Base-by-base conservation (phyloP, 768 basidiomycete species). In the Kwoniella sp. region DNA sequence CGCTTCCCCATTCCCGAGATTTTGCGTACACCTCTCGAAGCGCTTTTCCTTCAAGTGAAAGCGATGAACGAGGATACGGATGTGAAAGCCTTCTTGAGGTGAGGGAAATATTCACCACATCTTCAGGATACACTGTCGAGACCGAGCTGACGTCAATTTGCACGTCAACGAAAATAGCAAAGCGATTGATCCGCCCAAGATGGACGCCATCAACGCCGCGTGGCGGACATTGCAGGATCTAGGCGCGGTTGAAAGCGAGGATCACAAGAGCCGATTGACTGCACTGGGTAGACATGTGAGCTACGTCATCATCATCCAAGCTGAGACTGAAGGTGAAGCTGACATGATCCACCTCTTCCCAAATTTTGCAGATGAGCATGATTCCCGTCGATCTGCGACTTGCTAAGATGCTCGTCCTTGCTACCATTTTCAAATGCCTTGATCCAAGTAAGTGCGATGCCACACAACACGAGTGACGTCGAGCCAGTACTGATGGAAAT, bases 371-470 rank as follows among this genome's bases (percentile, higher is more conserved):
- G 13, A 70, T 92, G 90, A 84, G 90, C 1, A 84, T 88, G 80
- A 83, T 96, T n/a, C 93, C 93, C 0, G 82, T 95, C 15, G 94
- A 97, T 79, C 82, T 94, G 10, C 85, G 91, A 44, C 84, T 97
- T 26, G 91, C 87, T 8, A 97, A 96, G 90, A 94, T 97, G 90
- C 85, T 97, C 24, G 85, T 96, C 7, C 82, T 96, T 0, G 92
- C 86, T 0, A 85, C 88, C 5, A 85, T 94, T 50, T 93, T 97
- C 82, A 85, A 85, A 68, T 94, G 92, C 69, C 80, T 95, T 9
- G 87, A 86, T 58, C 90, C 91, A 1, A 61, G 69, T 71, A 15
- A 53, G 64, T 59, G 7, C 10, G 6, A 24, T 21, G n/a, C n/a
- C n/a, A n/a, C n/a, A n/a, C n/a, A n/a, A n/a, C n/a, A n/a, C n/a